Base-by-base conservation (phyloP, 805 yeast genomes). In the Naumovozyma baii region DNA sequence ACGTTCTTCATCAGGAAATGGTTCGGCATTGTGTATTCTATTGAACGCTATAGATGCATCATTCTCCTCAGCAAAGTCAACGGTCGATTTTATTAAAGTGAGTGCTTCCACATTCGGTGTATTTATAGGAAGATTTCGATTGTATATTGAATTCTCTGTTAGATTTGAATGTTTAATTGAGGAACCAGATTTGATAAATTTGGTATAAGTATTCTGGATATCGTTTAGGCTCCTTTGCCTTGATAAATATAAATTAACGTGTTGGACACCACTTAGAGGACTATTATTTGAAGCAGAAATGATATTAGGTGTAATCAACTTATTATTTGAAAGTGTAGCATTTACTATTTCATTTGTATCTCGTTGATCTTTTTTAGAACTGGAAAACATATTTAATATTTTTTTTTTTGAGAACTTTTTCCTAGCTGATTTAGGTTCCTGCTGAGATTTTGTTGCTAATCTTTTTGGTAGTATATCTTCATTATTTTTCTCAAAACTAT, bases 1-100 rank as follows among this genome's bases (percentile, higher is more conserved):
- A 7, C 26, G 26, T 22, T 22, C 26, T 10, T 22, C 26, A 7
- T 7, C 10, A 7, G 26, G 26, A 10, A 22, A 22, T 10, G 26
- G 26, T 22, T 22, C 26, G 7, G 26, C 26, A 22, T 10, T 22
- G 10, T 22, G 26, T 48, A 60, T 50, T 39, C 57, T 60, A 38
- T 55, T 57, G 33, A 60, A 60, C 39, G 62, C 64, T 18, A 59
- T 50, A 5, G 63, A 54, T 4, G 64, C 64, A 44, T 60, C 64
- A 43, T 60, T 60, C 33, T 59, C 63, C 39, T 57, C 62, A 22
- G 34, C 37, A 3, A 17, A 17, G 7, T 10, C 26, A 7, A 22
- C 7, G 26, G 26, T 22, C 10, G 26, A 10, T 10, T 10, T 22
- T 22, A 7, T 7, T 7, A 10, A 22, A 22, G 10, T 22, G 26